Percentiles rank a stretch among this genome's conserved stretches.
phyloP scores from a whole-genome alignment of 2,329 filamentous ascomycete genomes.

The Biscogniauxia marginata region DNA sequence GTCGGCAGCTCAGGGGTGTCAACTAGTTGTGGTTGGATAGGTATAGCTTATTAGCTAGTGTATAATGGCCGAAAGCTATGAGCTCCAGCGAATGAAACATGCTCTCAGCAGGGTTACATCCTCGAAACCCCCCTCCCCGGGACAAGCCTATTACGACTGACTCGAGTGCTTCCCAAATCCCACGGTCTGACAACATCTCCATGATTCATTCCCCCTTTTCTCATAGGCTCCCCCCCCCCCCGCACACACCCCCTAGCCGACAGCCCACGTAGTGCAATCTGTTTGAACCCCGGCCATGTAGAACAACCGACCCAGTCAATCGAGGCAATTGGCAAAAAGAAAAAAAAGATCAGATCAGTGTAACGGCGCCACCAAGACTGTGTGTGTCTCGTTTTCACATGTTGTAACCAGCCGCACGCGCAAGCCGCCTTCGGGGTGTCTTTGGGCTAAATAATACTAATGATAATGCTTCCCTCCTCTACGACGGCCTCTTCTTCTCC shows the following conservation, averaged over 20 bases:
- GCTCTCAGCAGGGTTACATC: not conserved
- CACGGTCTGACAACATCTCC: conserved; percentile 1
- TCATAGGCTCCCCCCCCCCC: conserved; percentile 2
- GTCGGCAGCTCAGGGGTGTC: too few relatives aligned
- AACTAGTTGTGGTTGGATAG: too few relatives aligned
- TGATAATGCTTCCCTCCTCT: conserved; percentile 17
- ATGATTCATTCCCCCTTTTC: conserved; percentile 12
- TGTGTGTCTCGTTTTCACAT: too few relatives aligned
- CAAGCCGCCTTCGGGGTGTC: too few relatives aligned
- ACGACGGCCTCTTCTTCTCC: conserved; percentile 1
- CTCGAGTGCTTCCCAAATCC: conserved; percentile 4
- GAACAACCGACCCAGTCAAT: not conserved
- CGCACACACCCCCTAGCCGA: not conserved
- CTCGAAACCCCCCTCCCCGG: not conserved
- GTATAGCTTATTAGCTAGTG: not conserved
- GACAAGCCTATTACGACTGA: conserved; percentile 4
- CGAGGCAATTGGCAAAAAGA: not conserved
- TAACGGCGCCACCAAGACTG: not conserved
- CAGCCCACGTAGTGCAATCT: not conserved
- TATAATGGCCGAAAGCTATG: not conserved
- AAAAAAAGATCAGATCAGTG: not conserved
- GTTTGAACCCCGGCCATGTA: too few relatives aligned
- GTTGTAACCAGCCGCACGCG: not conserved
- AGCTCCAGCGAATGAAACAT: not conserved
- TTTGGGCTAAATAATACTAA: not conserved